These are phyloP conservation scores for Dothideomycetes sp. DNA, from an alignment of 2,329 filamentous ascomycete genomes.

Conservation along the genomic window DNA sequence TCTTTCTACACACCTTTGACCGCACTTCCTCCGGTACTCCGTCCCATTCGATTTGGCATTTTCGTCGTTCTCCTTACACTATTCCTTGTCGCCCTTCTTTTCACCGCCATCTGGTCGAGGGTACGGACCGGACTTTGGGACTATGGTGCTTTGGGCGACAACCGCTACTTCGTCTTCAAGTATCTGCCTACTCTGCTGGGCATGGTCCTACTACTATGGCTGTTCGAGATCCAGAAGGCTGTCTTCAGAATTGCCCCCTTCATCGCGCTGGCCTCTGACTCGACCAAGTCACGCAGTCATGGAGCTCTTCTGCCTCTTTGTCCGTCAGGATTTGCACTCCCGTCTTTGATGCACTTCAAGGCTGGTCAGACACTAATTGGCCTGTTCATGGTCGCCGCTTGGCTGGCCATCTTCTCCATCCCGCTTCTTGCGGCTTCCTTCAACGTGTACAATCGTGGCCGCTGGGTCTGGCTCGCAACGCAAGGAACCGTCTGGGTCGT, in stretches of 20 bases:
- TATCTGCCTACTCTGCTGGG: conserved; percentile 74
- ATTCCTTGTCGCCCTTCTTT: conserved; percentile 64
- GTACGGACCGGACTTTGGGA: conserved; percentile 54
- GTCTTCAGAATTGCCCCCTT: conserved; percentile 73
- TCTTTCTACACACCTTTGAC: conserved; percentile 40
- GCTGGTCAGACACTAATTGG: conserved; percentile 61
- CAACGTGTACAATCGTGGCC: conserved; percentile 52
- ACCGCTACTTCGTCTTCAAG: conserved; percentile 75
- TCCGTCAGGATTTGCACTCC: conserved; percentile 58
- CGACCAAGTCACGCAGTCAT: conserved; percentile 49
- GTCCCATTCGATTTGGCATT: conserved; percentile 52
- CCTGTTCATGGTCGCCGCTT: conserved; percentile 59
- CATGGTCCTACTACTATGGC: conserved; percentile 62
- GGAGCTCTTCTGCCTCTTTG: conserved; percentile 56
- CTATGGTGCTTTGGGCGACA: conserved; percentile 61
- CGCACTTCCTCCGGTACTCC: conserved; percentile 64
- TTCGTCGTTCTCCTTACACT: conserved; percentile 54
- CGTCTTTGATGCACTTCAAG: conserved; percentile 57
- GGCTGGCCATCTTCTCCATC: conserved; percentile 70
- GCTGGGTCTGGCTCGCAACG: conserved; percentile 73
- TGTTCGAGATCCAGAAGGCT: conserved; percentile 63
- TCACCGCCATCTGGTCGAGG: conserved; percentile 61
- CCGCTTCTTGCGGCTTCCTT: conserved; percentile 74
- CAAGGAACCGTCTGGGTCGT: conserved; percentile 71
- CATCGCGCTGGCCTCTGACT: conserved; percentile 60